phyloP scores from a whole-genome alignment of 495 filamentous ascomycete species.

The Mytilinidion resinicola region DNA sequence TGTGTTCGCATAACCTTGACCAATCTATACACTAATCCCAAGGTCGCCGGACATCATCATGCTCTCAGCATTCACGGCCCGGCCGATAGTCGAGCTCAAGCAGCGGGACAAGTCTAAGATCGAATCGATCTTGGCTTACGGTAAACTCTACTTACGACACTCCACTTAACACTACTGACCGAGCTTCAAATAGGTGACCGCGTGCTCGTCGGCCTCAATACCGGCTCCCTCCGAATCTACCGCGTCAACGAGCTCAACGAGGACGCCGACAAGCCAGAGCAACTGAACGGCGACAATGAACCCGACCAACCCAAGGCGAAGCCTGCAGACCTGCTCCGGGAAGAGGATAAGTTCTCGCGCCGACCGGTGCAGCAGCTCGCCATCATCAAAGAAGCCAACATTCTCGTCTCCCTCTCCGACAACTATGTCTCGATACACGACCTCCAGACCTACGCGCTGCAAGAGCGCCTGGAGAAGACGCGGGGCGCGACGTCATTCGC shows the following conservation, averaged over 20 bases:
- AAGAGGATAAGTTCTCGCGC: conserved; percentile 88
- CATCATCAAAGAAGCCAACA: conserved; percentile 86
- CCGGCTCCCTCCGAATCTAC: conserved; percentile 83
- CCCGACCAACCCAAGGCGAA: conserved; percentile 42
- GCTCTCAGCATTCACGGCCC: conserved; percentile 96
- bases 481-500: conserved; percentile 86
- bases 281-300: conserved; percentile 30
- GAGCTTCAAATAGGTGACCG: conserved; percentile 57
- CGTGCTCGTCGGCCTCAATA: conserved; percentile 83
- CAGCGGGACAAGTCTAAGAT: conserved; percentile 92
- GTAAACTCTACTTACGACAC: conserved; percentile 37
- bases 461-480: conserved; percentile 72
- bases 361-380: conserved; percentile 87
- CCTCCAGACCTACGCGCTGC: conserved; percentile 70
- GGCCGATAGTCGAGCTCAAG: conserved; percentile 92
- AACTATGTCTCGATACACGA: conserved; percentile 83
- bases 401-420: conserved; percentile 84
- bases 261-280: conserved; percentile 21
- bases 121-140: conserved; percentile 86
- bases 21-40: too few relatives aligned
- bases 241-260: conserved; percentile 65
- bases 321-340: conserved; percentile 77
- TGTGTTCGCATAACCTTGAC: conserved; percentile 5
- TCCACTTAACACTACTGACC: conserved; percentile 12
- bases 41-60: conserved; percentile 42